A percentile compares a stretch with the other conserved stretches of the same genome.
Conservation (phyloP, 768 basidiomycete species). For the Cystobasidium ongulense region DNA sequence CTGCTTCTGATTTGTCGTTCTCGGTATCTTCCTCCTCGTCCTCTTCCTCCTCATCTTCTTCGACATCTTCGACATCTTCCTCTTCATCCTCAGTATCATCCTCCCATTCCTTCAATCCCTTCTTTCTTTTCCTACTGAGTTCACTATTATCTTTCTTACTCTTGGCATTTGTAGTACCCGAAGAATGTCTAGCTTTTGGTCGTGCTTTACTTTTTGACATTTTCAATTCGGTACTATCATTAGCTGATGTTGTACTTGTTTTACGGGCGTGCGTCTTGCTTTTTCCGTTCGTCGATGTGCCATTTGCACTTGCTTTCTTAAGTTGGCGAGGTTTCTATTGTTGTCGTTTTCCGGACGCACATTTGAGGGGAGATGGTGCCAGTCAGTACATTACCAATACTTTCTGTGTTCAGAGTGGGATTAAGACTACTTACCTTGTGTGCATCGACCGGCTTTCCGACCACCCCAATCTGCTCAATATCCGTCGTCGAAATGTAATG, state of each 20-base stretch:
- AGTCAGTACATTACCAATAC: neutral
- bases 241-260: neutral
- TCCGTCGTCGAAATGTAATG: slow-evolving; percentile 61
- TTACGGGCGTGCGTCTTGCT: neutral
- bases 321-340: neutral
- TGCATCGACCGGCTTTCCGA: slow-evolving; percentile 30
- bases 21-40: neutral
- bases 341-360: too few species aligned
- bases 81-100: slow-evolving; percentile 25
- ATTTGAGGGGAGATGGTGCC: too few species aligned
- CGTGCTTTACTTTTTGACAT: neutral
- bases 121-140: neutral
- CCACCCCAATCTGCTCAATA: slow-evolving; percentile 51
- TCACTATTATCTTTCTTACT: neutral
- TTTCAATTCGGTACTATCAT: neutral
- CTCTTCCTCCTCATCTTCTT: neutral
- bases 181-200: neutral
- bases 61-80: neutral
- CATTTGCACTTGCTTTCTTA: neutral
- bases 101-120: slow-evolving; percentile 26
- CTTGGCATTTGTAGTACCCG: neutral
- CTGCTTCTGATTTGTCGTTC: neutral
- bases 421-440: neutral
- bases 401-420: neutral
- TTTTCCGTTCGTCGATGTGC: neutral